Base-by-base conservation (phyloP, 495 filamentous ascomycete species). In the Xylona heveae region DNA sequence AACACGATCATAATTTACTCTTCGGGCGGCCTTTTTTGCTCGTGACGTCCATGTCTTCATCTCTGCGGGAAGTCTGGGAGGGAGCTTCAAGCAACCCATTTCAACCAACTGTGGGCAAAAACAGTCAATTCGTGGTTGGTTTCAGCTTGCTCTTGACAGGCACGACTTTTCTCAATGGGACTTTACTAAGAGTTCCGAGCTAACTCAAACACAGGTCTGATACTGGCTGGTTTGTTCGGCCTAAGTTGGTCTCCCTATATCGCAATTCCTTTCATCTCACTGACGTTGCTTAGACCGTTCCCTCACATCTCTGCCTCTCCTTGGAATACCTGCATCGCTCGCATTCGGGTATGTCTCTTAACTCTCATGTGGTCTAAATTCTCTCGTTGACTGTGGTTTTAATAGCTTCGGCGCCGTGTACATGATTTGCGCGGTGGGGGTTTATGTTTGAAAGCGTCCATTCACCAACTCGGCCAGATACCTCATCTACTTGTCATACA, bases 381-480 rank as follows among this genome's bases (percentile, higher is more conserved):
- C 30, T 18, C 5, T 10, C 21, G 29, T 13, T 35, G 28, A 35
- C 22, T 38, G 12, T 5, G 24, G 3, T 24, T 17, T 5, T n/a
- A 27, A 3, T 48, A 97, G 88, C 25, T 82, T 94, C 51, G 88
- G 90, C 39, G 78, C 85, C 28, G 82, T 95, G 14, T 91, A 80
- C 62, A 85, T 92, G 73, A 94, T 97, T 49, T 97, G 88, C 54
- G 88, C 82, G 15, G 88, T 83, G 49, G 88, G 88, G 46, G 90
- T 97, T 48, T 97, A 97, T 72, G 88, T 97, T 54, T 97, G 71
- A 60, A 20, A 35, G 49, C n/a, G n/a, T n/a, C n/a, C n/a, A n/a
- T n/a, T n/a, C n/a, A n/a, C n/a, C n/a, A n/a, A n/a, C n/a, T n/a
- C n/a, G n/a, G n/a, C n/a, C n/a, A n/a, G n/a, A n/a, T n/a, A n/a